A percentile compares a stretch with the other conserved stretches of the same genome.
These are phyloP conservation scores for Suillus sp. DNA, from an alignment of 768 basidiomycete genomes.

Conservation along the genomic window DNA sequence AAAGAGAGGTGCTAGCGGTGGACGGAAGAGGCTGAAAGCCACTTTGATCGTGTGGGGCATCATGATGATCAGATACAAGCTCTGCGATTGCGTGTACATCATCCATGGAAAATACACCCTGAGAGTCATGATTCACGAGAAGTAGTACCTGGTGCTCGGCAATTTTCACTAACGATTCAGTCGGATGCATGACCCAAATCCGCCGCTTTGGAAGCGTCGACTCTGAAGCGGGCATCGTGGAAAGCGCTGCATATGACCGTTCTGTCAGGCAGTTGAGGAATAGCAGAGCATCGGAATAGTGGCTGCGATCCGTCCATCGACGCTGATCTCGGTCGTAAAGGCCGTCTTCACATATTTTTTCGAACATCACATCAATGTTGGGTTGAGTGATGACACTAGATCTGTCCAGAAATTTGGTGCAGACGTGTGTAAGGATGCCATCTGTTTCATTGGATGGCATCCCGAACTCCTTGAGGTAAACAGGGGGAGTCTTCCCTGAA, in stretches of 20 bases:
- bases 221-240: background rate
- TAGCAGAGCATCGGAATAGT: background rate
- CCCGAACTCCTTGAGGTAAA: background rate
- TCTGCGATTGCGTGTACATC: background rate
- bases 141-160: background rate
- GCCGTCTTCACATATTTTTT: conserved; percentile 2
- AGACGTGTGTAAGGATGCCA: background rate
- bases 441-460: background rate
- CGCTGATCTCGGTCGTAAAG: conserved; percentile 3
- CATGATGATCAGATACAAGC: background rate
- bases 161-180: background rate
- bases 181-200: conserved; percentile 2
- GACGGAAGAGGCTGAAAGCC: background rate
- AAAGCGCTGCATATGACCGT: background rate
- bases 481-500: background rate
- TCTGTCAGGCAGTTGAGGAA: conserved; percentile 3
- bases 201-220: background rate
- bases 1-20: background rate
- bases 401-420: background rate
- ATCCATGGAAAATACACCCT: background rate
- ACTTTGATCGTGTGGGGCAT: background rate
- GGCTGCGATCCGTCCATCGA: conserved; percentile 1
- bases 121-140: conserved; percentile 2
- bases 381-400: background rate
- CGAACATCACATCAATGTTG: conserved; percentile 2